Base-by-base conservation (phyloP, 1,139 yeast species). In the Suhomyces guaymorum region DNA sequence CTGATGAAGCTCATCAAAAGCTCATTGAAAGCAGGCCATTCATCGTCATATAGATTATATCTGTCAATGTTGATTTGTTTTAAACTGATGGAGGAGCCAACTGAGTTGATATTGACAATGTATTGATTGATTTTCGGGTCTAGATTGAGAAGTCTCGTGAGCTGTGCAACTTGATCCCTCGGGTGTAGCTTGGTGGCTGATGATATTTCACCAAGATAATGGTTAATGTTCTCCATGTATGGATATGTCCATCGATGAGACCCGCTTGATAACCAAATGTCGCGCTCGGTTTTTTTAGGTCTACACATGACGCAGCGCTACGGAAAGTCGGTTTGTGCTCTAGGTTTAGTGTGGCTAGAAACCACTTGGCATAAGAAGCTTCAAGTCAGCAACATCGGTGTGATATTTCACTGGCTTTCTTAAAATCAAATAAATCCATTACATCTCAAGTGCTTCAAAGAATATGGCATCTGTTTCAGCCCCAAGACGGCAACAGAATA, bases 1-100 rank as follows among this genome's bases (percentile, higher is more conserved):
- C 58, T 51, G 14, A 85, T 53, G 51, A 81, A 85, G 17, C 75
- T 61, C 2, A 59, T 56, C 2, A 79, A 59, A 16, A 81, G 56
- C 24, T 67, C 71, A 29, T 69, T 74, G 47, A 84, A 78, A 0
- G 82, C 78, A 8, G 59, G 45, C 75, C 74, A 71, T 14, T 68
- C 73, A 25, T 57, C 63, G 32, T 55, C 57, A 44, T 53, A 50
- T 59, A 71, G 49, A 13, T 69, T 61, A 25, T 47, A 42, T 3
- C 39, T 33, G 5, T 43, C 48, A 5, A 44, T 26, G 16, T 41
- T 32, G 5, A 42, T 14, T 15, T 30, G 32, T 12, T 34, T 26
- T 4, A 26, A 20, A 22, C 24, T 29, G 6, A 32, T 12, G 9
- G 18, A 13, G n/a, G 30, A 17, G 6, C 22, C 33, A 1, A 34